Base-by-base conservation (phyloP, 768 basidiomycete species). In the Cyclocybe aegerita region DNA sequence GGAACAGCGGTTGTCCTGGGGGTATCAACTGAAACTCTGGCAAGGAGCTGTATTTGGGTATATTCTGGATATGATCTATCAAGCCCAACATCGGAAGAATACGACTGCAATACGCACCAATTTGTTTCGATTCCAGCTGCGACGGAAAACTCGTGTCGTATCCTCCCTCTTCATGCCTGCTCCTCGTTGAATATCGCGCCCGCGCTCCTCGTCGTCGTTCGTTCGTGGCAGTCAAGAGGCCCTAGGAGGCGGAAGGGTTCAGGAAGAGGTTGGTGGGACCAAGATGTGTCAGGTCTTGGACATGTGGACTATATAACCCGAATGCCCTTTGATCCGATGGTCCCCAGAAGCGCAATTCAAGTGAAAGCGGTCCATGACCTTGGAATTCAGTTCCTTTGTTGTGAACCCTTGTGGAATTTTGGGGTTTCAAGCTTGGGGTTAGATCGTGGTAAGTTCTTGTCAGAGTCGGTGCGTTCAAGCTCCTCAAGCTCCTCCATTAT, bases 31-130 rank as follows among this genome's bases (percentile, higher is more conserved):
- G 70, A 9, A 79, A 67, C 7, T 67, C 66, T 15, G 79, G 79
- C 39, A 80, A 66, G 29, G 78, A 80, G 55, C 70, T 69, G 30
- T 76, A 73, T 51, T 74, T 71, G 12, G 67, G 64, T 16, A 80
- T 64, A 57, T 76, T 60, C 78, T 80, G 46, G n/a, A 4, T n/a
- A 37, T 33, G 4, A 10, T 16, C 23, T 16, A 29, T 23, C 10
- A 11, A 12, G 29, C 16, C 2, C 39, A 33, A 31, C 11, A 9
- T 38, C 11, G 30, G 38, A n/a, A 33, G 31, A 23, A 42, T 35
- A 29, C 14, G 7, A 17, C 11, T 40, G 42, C 46, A 15, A 12
- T 17, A 43, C 41, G 8, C 37, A 55, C 53, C n/a, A 44, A 43
- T 50, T 50, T 50, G 30, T 17, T 50, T 32, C 43, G 49, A 50